Evolutionary conservation across 2,329 filamentous ascomycete species (phyloP).

Genomic region (Fusarium euwallaceae): DNA sequence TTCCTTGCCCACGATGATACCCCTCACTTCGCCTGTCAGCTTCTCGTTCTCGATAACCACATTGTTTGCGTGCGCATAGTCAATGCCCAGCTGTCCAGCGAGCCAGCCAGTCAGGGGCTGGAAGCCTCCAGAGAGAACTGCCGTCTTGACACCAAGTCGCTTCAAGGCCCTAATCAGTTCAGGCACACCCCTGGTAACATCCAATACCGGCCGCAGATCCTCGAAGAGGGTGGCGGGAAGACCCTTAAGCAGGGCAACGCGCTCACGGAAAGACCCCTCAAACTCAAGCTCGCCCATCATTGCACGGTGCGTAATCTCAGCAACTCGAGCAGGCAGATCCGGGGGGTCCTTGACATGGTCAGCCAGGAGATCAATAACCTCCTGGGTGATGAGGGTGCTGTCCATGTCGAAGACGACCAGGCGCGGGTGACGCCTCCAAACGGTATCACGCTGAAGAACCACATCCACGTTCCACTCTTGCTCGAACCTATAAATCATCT

Average conservation of each 20-base stretch:
- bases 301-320: constrained; percentile 89
- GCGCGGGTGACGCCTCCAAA: constrained; percentile 84
- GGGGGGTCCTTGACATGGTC: constrained; percentile 76
- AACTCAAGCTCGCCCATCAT: constrained; percentile 99
- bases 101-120: constrained; percentile 90
- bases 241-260: constrained; percentile 84
- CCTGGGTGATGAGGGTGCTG: constrained; percentile 95
- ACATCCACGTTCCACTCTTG: constrained; percentile 91
- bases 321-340: constrained; percentile 84
- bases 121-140: constrained; percentile 93
- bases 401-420: constrained; percentile 99
- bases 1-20: constrained; percentile 81
- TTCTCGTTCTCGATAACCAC: constrained; percentile 73
- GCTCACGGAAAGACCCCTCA: constrained; percentile 82
- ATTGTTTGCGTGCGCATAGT: constrained; percentile 91
- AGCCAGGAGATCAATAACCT: constrained; percentile 96
- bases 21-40: constrained; percentile 80
- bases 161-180: constrained; percentile 82
- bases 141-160: constrained; percentile 85
- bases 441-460: constrained; percentile 78
- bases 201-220: constrained; percentile 79
- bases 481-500: constrained; percentile 87
- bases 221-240: constrained; percentile 84
- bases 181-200: constrained; percentile 84
- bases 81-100: constrained; percentile 82